Percentiles rank a stretch among this genome's conserved stretches.
These are phyloP conservation scores for Fragilaria radians DNA, from an alignment of 108 stramenopile species.

Conservation along the genomic window DNA sequence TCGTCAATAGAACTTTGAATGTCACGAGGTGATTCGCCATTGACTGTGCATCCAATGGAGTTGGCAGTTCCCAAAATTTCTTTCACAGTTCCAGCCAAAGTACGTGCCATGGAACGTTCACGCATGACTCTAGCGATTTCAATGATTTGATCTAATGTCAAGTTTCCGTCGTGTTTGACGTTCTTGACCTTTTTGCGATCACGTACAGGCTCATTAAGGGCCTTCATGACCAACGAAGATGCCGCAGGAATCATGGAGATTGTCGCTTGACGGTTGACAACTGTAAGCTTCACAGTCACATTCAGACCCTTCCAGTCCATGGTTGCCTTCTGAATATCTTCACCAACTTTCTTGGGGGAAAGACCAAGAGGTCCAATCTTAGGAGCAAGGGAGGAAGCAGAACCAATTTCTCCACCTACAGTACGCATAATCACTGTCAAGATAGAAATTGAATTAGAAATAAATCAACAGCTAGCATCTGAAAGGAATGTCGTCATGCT, in stretches of 20 bases:
- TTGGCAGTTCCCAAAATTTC: slow-evolving; percentile 99
- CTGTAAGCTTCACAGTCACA: slow-evolving; percentile 99
- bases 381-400: slow-evolving; percentile 98
- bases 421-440: slow-evolving; percentile 93
- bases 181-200: slow-evolving; percentile 99
- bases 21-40: slow-evolving; percentile 95
- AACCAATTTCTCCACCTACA: slow-evolving; percentile 97
- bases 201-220: slow-evolving; percentile 98
- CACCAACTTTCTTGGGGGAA: slow-evolving; percentile 99
- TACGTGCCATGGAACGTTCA: slow-evolving; percentile 93
- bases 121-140: slow-evolving; percentile 98
- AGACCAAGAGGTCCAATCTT: slow-evolving; percentile 99
- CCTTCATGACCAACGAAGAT: slow-evolving; percentile 99
- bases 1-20: slow-evolving; percentile 89
- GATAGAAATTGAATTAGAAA: slow-evolving; percentile 1
- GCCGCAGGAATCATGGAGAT: slow-evolving; percentile 97
- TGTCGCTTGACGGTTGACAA: slow-evolving; percentile 99
- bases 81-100: slow-evolving; percentile 94
- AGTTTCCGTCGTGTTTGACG: slow-evolving; percentile 99
- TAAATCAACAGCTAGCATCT: not conserved
- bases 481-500: not conserved
- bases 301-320: slow-evolving; percentile 99
- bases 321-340: slow-evolving; percentile 99
- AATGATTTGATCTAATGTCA: slow-evolving; percentile 98
- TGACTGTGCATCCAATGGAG: slow-evolving; percentile 99